phyloP scores from a whole-genome alignment of 2,329 filamentous ascomycete genomes.

The Arthrobotrys pseudoclavata region DNA sequence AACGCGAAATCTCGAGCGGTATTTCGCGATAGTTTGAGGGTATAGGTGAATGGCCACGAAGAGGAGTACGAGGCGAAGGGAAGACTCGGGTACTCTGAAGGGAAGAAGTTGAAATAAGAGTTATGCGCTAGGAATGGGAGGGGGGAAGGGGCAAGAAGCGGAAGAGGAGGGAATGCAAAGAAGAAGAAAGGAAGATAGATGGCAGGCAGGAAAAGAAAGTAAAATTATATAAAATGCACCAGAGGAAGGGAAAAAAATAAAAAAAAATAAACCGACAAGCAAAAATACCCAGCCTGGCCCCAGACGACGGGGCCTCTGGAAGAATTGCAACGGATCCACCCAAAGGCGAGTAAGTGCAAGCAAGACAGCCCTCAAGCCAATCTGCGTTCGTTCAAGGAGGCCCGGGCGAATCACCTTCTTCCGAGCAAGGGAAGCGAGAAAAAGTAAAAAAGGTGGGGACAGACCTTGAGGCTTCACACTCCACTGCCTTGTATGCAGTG shows the following conservation, averaged over 20 bases:
- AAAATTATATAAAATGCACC: constrained; percentile 59
- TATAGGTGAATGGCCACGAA: constrained; percentile 26
- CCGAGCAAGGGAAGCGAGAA: constrained; percentile 60
- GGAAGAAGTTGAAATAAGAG: constrained; percentile 51
- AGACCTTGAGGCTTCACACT: constrained; percentile 54
- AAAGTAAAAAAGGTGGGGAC: constrained; percentile 60
- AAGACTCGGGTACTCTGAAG: constrained; percentile 26
- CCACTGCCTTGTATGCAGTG: constrained; percentile 6
- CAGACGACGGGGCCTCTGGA: constrained; percentile 58
- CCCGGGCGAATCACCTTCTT: constrained; percentile 60
- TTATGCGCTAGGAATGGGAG: constrained; percentile 47
- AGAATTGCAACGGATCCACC: constrained; percentile 56
- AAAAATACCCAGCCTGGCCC: constrained; percentile 60
- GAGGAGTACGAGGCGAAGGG: constrained; percentile 29
- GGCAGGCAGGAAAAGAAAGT: constrained; percentile 59
- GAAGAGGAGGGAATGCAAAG: constrained; percentile 44
- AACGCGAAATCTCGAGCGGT: constrained; percentile 53
- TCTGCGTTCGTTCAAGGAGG: constrained; percentile 59
- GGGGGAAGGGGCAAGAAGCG: constrained; percentile 40
- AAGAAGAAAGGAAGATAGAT: constrained; percentile 59
- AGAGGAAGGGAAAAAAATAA: constrained; percentile 50
- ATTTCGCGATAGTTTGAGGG: constrained; percentile 46
- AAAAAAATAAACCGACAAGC: constrained; percentile 55
- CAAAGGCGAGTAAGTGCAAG: constrained; percentile 56
- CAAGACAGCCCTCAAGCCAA: constrained; percentile 49